Percentiles rank a stretch among this genome's conserved stretches.
These are phyloP conservation scores for Schizothecium vesticola DNA, from an alignment of 495 filamentous ascomycete genomes.

Conservation along the genomic window DNA sequence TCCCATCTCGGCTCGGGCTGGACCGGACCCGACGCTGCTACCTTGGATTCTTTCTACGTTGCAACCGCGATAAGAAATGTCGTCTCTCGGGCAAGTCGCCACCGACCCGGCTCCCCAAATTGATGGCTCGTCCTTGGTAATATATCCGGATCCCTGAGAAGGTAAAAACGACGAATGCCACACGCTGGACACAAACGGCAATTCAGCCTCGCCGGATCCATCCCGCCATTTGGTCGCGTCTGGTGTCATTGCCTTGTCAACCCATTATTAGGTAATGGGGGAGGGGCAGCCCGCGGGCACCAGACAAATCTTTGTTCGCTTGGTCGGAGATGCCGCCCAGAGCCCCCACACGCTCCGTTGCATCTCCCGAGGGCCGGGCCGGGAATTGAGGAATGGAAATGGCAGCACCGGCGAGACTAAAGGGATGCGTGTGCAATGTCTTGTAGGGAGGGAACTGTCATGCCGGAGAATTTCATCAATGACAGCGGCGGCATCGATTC, in stretches of 20 bases:
- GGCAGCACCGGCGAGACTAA: background rate
- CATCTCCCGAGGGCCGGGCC: background rate
- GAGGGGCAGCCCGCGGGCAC: conserved; percentile 1
- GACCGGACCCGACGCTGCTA: conserved; percentile 4
- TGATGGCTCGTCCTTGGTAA: background rate
- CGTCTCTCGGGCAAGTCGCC: background rate
- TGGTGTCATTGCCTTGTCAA: background rate
- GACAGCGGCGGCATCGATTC: background rate
- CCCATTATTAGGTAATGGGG: conserved; percentile 13
- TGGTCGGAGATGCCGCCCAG: background rate
- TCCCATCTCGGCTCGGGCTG: conserved; percentile 3
- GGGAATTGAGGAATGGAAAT: background rate
- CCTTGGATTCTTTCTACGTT: background rate
- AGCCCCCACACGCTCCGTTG: background rate
- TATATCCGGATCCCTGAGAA: conserved; percentile 2
- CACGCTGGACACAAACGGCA: conserved; percentile 5
- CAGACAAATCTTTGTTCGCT: background rate
- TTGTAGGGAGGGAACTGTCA: background rate
- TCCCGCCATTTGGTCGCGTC: background rate
- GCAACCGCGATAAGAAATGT: background rate
- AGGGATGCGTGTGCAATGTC: background rate
- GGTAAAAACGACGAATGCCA: background rate
- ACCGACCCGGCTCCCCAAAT: background rate
- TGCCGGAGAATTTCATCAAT: background rate
- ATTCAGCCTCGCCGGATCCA: conserved; percentile 16